Evolutionary conservation across 306 rosid species (phyloP).

Genomic region (Biancaea sappan): DNA sequence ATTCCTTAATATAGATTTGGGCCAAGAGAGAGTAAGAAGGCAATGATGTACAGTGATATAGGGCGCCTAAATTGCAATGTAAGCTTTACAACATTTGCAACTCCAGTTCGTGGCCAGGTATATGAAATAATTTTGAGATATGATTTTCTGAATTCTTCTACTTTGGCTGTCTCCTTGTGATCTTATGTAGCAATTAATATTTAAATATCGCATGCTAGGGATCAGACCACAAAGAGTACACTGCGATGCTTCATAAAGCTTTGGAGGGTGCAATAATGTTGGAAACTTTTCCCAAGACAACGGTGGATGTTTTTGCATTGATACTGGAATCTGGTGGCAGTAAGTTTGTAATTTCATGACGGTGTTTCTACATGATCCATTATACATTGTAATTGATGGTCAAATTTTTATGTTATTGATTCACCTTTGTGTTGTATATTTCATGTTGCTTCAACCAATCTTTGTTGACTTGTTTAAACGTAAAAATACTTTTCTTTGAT

Average conservation of each 20-base stretch:
- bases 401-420: constrained; percentile 8
- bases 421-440: constrained; percentile 8
- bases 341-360: constrained; percentile 50
- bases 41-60: constrained; percentile 85
- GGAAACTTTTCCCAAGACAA: constrained; percentile 91
- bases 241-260: constrained; percentile 88
- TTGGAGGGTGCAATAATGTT: constrained; percentile 91
- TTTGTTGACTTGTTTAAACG: constrained; percentile 21
- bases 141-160: background rate
- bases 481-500: constrained; percentile 6
- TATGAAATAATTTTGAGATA: background rate
- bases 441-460: constrained; percentile 6
- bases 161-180: background rate
- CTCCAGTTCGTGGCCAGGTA: constrained; percentile 88
- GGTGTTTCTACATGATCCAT: constrained; percentile 26
- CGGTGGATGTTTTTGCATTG: constrained; percentile 93
- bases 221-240: constrained; percentile 74
- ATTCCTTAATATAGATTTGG: constrained; percentile 65
- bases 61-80: constrained; percentile 93
- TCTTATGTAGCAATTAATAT: constrained; percentile 32
- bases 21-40: constrained; percentile 98
- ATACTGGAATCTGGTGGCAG: constrained; percentile 97
- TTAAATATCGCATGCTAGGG: constrained; percentile 54
- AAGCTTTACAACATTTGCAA: constrained; percentile 80
- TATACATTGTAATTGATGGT: constrained; percentile 10